Percentiles rank a stretch among this genome's conserved stretches.
These are phyloP conservation scores for Ustilago crameri DNA, from an alignment of 1,284 basidiomycete genomes.

Conservation along the genomic window DNA sequence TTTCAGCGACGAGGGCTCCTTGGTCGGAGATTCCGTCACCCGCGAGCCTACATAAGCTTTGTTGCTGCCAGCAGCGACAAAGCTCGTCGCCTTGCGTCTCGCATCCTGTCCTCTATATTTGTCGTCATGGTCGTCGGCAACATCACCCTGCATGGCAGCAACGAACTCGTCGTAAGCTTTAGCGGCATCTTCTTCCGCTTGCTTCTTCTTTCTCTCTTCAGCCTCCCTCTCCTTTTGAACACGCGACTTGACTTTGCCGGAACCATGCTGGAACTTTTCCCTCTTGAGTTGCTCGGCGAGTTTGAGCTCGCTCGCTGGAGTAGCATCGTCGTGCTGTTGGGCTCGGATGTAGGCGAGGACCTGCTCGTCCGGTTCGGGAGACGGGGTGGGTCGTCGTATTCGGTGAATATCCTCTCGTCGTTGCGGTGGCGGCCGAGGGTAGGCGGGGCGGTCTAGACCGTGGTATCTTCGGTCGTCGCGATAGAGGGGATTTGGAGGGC, in stretches of 20 bases:
- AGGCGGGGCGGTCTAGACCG: neutral
- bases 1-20: constrained; percentile 3
- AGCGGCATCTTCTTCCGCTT: constrained; percentile 52
- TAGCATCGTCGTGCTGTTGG: constrained; percentile 11
- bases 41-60: constrained; percentile 33
- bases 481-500: neutral
- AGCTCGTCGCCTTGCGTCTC: constrained; percentile 19
- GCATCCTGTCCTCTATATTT: neutral
- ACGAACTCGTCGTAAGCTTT: constrained; percentile 59
- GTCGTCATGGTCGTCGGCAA: constrained; percentile 9
- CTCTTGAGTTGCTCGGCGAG: constrained; percentile 37
- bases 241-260: constrained; percentile 46
- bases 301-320: constrained; percentile 7
- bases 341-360: constrained; percentile 42
- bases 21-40: neutral
- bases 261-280: constrained; percentile 45
- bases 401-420: neutral
- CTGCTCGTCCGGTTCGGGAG: constrained; percentile 37
- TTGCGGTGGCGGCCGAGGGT: neutral
- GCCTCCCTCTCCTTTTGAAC: constrained; percentile 57
- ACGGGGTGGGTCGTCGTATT: constrained; percentile 1
- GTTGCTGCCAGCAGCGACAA: constrained; percentile 51
- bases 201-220: constrained; percentile 49
- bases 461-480: neutral
- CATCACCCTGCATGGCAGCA: constrained; percentile 49